Evolutionary conservation across 192 early-diverging fungal species (phyloP), one percentile per base, ranked within the genome.

Genomic region (Coemansia sp.): DNA sequence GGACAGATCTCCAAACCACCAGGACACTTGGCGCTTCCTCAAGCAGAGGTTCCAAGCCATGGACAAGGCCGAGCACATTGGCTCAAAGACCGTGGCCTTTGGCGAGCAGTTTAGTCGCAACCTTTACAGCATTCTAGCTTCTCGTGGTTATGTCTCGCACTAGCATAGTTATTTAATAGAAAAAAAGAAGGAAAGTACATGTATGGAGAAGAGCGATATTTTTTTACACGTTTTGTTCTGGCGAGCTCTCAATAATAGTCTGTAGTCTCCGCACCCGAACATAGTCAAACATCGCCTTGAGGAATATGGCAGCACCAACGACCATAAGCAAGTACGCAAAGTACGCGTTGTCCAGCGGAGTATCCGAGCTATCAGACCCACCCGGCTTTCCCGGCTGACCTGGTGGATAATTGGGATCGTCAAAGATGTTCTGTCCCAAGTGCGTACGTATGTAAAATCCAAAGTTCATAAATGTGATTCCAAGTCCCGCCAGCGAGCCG

Each of bases 381-480:
- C 64, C 51, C 22, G 24, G 24, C 55, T 59, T 52, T 67, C 20
- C 70, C 34, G 15, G 43, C 71, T 59, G 71, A 73, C 18, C 77
- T 72, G n/a, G 65, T 70, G n/a, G 65, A 27, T 36, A 62, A 47
- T 51, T 68, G 59, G 33, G 13, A 61, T 66, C 67, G 60, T 74
- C 68, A 33, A 68, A 51, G 33, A 70, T 24, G 55, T 55, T 46
- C 60, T 83, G 73, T 13, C 74, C 81, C 67, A 85, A 74, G 65
- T 89, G 85, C 44, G 84, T 87, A 71, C 88, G 88, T 71, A 91
- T 86, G 80, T 91, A 88, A 66, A 90, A 84, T 12, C 93, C 93
- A 87, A 90, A 89, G 71, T 90, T 90, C 68, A 95, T 86, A 69
- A 95, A 86, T 27, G 92, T 91, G 63, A 95, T 81, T 11, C 94